Conservation (phyloP, 768 basidiomycete species). For the Mycena latifolia region DNA sequence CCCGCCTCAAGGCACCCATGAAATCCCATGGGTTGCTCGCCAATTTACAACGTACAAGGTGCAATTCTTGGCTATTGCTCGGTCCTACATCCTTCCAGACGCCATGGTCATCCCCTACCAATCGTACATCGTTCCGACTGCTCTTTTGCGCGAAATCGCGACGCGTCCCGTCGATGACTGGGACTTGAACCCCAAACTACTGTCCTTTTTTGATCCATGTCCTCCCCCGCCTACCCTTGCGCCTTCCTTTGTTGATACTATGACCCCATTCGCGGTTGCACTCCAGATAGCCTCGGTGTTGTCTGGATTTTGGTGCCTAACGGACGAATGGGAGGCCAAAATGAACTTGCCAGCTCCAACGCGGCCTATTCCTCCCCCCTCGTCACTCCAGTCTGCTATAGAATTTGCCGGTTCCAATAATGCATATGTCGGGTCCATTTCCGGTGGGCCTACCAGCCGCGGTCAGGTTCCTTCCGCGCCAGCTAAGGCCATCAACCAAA, state of each 20-base stretch:
- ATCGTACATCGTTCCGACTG: slow-evolving; percentile 67
- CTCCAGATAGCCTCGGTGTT: slow-evolving; percentile 77
- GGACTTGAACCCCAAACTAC: slow-evolving; percentile 53
- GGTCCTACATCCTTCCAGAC: slow-evolving; percentile 63
- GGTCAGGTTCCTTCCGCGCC: slow-evolving; percentile 21
- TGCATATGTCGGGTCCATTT: slow-evolving; percentile 43
- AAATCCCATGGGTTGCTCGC: slow-evolving; percentile 15
- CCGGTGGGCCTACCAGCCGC: slow-evolving; percentile 33
- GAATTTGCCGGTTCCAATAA: slow-evolving; percentile 61
- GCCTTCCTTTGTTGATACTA: slow-evolving; percentile 62
- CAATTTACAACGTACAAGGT: slow-evolving; percentile 64
- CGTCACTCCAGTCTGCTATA: slow-evolving; percentile 59
- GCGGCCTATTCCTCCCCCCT: slow-evolving; percentile 35
- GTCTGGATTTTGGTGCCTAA: slow-evolving; percentile 75
- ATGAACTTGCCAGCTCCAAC: slow-evolving; percentile 49
- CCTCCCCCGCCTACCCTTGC: slow-evolving; percentile 38
- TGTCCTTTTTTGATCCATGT: slow-evolving; percentile 68
- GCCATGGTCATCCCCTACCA: slow-evolving; percentile 80
- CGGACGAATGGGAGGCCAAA: slow-evolving; percentile 79
- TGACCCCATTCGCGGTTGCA: slow-evolving; percentile 76
- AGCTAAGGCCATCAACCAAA: slow-evolving; percentile 57
- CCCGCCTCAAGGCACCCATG: slow-evolving; percentile 5
- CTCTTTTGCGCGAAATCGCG: slow-evolving; percentile 64
- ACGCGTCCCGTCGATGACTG: slow-evolving; percentile 53
- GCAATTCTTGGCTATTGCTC: slow-evolving; percentile 71